Percentiles rank a stretch among this genome's conserved stretches.
phyloP scores from a whole-genome alignment of 192 early-diverging fungal species.

The Dissophora globulifera region DNA sequence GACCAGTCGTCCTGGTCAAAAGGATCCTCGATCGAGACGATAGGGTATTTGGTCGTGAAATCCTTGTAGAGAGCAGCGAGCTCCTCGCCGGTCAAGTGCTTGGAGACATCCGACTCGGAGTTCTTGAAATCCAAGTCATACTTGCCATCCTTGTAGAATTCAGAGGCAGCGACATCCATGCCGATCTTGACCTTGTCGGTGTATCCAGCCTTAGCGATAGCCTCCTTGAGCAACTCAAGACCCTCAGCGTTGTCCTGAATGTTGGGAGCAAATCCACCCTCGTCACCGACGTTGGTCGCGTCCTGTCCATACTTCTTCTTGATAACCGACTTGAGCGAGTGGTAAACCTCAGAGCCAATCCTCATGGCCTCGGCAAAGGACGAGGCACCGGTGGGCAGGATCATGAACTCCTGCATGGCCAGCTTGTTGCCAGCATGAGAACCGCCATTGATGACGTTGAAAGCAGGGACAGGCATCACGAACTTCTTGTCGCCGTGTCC shows the following conservation, averaged over 20 bases:
- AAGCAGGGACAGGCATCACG: constrained; percentile 94
- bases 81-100: constrained; percentile 78
- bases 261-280: constrained; percentile 99
- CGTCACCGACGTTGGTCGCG: constrained; percentile 99
- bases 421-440: constrained; percentile 99
- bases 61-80: constrained; percentile 87
- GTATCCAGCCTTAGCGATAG: constrained; percentile 96
- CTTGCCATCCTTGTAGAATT: constrained; percentile 97
- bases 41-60: constrained; percentile 86
- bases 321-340: constrained; percentile 95
- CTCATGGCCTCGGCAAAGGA: constrained; percentile 97
- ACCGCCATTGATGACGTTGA: constrained; percentile 99
- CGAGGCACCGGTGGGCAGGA: constrained; percentile 92
- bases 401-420: constrained; percentile 99
- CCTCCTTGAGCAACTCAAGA: constrained; percentile 88
- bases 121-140: constrained; percentile 99
- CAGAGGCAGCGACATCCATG: constrained; percentile 98
- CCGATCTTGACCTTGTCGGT: constrained; percentile 96
- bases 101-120: constrained; percentile 79
- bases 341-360: constrained; percentile 98
- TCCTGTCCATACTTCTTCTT: constrained; percentile 99
- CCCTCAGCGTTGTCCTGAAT: constrained; percentile 97
- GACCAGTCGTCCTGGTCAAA: constrained; percentile 99
- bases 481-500: constrained; percentile 80
- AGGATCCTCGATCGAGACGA: constrained; percentile 98